Conservation (phyloP, 768 basidiomycete species). For the Boletellus sp. region DNA sequence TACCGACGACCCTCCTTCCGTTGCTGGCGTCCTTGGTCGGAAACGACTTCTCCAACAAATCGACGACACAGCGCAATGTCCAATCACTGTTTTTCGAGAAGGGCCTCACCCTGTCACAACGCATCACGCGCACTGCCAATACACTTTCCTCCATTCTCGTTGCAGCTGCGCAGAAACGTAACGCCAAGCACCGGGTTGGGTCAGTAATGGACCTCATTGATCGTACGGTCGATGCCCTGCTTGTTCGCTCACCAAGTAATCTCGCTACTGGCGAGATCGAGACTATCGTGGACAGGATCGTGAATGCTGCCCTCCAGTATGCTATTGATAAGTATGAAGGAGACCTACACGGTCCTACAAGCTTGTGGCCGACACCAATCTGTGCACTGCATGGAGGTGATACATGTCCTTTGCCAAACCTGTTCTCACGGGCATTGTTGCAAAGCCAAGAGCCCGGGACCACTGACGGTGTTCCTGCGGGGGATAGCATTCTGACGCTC, state of each 20-base stretch:
- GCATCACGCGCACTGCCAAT: slow-evolving; percentile 61
- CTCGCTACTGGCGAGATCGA: slow-evolving; percentile 64
- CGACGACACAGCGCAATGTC: slow-evolving; percentile 45
- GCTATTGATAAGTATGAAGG: slow-evolving; percentile 61
- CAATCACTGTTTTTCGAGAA: slow-evolving; percentile 69
- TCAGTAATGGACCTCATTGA: slow-evolving; percentile 79
- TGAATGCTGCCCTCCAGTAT: slow-evolving; percentile 73
- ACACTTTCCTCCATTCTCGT: slow-evolving; percentile 55
- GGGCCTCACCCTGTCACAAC: slow-evolving; percentile 51
- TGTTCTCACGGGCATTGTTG: slow-evolving; percentile 44
- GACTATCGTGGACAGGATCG: slow-evolving; percentile 61
- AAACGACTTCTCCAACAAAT: slow-evolving; percentile 68
- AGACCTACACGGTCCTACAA: slow-evolving; percentile 33
- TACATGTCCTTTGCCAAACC: slow-evolving; percentile 50
- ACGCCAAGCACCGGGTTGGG: slow-evolving; percentile 52
- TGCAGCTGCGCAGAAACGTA: slow-evolving; percentile 45
- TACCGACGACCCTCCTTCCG: slow-evolving; percentile 71
- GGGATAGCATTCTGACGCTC: slow-evolving; percentile 27
- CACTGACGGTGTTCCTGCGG: slow-evolving; percentile 1
- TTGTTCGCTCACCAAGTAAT: slow-evolving; percentile 44
- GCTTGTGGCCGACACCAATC: slow-evolving; percentile 52
- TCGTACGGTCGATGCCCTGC: slow-evolving; percentile 56
- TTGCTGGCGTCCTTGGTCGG: slow-evolving; percentile 76
- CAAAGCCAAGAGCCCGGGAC: slow-evolving; percentile 22
- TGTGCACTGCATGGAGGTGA: slow-evolving; percentile 63